Evolutionary conservation across 1,284 basidiomycete genomes (phyloP).

Genomic region (Leccinum griseonigrum): DNA sequence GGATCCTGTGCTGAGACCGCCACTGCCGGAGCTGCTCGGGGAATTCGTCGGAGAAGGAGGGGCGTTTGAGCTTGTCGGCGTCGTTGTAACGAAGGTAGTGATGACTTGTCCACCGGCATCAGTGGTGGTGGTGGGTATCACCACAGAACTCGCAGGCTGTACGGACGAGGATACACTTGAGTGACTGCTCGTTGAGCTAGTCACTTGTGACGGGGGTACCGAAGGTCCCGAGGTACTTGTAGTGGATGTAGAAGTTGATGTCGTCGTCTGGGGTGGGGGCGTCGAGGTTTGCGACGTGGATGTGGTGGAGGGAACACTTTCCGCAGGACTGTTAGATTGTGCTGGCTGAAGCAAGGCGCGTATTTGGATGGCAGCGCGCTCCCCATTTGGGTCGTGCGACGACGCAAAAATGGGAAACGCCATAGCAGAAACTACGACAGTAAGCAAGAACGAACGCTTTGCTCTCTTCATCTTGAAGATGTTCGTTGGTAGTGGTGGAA

Average conservation of each 20-base stretch:
- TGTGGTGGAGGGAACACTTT: slow-evolving; percentile 1
- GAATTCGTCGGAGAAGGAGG: slow-evolving; percentile 17
- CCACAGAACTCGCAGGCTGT: slow-evolving; percentile 6
- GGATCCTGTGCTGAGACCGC: slow-evolving; percentile 55
- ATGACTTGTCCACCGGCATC: slow-evolving; percentile 24
- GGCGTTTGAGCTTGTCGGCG: slow-evolving; percentile 9
- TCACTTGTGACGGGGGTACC: slow-evolving; percentile 7
- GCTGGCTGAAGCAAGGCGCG: slow-evolving; percentile 11
- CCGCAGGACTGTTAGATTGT: background rate
- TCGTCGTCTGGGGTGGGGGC: background rate
- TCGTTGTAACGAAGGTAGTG: slow-evolving; percentile 16
- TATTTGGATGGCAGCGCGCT: slow-evolving; percentile 16
- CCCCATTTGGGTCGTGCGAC: slow-evolving; percentile 24
- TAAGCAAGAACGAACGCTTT: slow-evolving; percentile 29
- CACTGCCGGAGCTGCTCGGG: slow-evolving; percentile 11
- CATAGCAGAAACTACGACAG: slow-evolving; percentile 28
- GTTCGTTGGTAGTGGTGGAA: slow-evolving; percentile 7
- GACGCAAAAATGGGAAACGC: slow-evolving; percentile 29
- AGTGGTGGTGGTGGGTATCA: slow-evolving; percentile 26
- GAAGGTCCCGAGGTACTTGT: slow-evolving; percentile 9
- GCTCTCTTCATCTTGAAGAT: slow-evolving; percentile 27
- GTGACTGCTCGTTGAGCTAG: slow-evolving; percentile 4
- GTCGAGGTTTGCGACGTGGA: slow-evolving; percentile 4
- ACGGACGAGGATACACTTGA: background rate
- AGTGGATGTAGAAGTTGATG: background rate